A percentile compares a stretch with the other conserved stretches of the same genome.
phyloP scores from a whole-genome alignment of 148 eudicot species.

The Rhododendron simsii region DNA sequence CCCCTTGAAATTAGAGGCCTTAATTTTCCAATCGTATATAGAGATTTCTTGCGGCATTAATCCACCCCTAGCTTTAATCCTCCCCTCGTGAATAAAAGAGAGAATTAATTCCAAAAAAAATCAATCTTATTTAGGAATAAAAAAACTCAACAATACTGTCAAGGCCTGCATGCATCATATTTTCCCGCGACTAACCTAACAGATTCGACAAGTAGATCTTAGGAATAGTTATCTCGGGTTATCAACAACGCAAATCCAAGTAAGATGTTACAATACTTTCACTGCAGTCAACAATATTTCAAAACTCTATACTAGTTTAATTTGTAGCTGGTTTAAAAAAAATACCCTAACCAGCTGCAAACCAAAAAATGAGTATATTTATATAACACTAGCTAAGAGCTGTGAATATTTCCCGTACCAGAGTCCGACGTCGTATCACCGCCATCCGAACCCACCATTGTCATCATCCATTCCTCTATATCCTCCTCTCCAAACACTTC shows the following conservation, averaged over 20 bases:
- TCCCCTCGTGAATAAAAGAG: neutral
- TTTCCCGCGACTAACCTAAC: too few species aligned
- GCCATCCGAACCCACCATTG: slow-evolving; percentile 13
- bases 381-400: neutral
- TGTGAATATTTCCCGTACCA: slow-evolving; percentile 6
- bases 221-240: neutral
- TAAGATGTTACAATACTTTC: neutral
- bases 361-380: neutral
- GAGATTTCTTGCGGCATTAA: too few species aligned
- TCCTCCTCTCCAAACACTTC: slow-evolving; percentile 26
- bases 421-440: slow-evolving; percentile 18
- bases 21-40: too few species aligned
- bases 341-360: neutral
- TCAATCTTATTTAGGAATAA: too few species aligned
- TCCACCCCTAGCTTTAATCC: neutral
- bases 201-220: too few species aligned
- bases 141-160: neutral
- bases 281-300: neutral
- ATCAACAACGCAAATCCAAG: neutral
- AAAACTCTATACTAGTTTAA: neutral
- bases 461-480: slow-evolving; percentile 36
- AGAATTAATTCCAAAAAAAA: neutral
- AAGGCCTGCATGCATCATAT: too few species aligned
- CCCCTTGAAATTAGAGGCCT: neutral
- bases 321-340: neutral